Evolutionary conservation across 1,139 yeast species (phyloP), one percentile per base, ranked within the genome.

Genomic region (Hanseniaspora gamundiae): DNA sequence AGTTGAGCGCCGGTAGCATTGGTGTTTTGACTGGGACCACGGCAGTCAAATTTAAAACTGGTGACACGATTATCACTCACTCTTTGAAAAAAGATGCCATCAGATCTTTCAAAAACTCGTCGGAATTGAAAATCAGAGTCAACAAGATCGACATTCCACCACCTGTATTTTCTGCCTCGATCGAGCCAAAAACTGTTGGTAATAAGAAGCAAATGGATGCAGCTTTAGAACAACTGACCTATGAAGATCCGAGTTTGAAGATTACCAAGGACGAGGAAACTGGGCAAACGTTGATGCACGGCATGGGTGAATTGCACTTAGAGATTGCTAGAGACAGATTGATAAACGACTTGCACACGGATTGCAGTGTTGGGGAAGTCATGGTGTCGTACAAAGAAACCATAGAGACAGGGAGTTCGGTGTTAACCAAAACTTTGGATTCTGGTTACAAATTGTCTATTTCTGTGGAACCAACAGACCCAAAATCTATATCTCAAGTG

Each of bases 241-340:
- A 84, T 47, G 98, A 93, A 59, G 99, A 86, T 54, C 94, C 94
- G 6, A 80, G 88, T 47, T 65, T 85, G 50, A 72, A 73, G 35
- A 68, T 81, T 13, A 59, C 73, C 2, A 70, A 67, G 43, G 96
- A 91, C 56, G 94, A 84, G 50, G 96, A 88, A 48, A 69, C 84
- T 47, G 95, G 95, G 0, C 96, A 91, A 61, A 79, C 87, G 0
- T 70, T 87, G 26, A 62, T 91, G 30, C 78, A 94, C 43, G 99
- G 98, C 2, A 87, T 91, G 96, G 98, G 97, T 16, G 95, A 87
- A 56, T 68, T 91, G 43, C 98, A 91, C 61, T 69, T 91, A 44
- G 97, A 91, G 52, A 87, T 91, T 52, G 83, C 93, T 2, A 71
- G 73, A 44, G 94, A 86, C 52, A 69, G 96, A 46, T 69, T 91